phyloP scores from a whole-genome alignment of 2,329 filamentous ascomycete genomes.

The Cryphonectria naterciae region DNA sequence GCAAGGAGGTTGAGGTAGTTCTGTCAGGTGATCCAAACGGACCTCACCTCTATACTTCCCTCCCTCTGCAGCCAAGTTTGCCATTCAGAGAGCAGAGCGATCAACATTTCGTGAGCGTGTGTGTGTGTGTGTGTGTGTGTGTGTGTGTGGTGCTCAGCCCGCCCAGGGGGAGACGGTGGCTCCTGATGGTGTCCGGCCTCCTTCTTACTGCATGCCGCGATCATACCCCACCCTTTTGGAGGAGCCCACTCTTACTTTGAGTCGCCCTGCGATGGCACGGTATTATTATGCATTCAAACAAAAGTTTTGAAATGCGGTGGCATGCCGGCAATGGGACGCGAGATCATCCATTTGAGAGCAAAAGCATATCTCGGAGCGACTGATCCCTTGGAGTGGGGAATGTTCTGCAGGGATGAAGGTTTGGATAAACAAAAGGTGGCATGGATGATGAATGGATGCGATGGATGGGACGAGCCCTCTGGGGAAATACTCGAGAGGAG shows the following conservation, averaged over 20 bases:
- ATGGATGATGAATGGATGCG: not conserved
- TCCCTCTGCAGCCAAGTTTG: not conserved
- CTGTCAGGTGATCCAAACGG: not conserved
- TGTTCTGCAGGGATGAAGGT: not conserved
- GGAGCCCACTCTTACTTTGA: not conserved
- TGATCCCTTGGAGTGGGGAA: not conserved
- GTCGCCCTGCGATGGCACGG: not conserved
- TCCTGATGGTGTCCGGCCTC: not conserved
- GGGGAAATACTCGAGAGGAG: not conserved
- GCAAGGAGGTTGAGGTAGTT: not conserved
- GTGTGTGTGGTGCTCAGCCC: not conserved
- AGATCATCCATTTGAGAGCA: not conserved
- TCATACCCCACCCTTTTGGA: not conserved
- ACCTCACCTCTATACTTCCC: not conserved
- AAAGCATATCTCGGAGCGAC: not conserved
- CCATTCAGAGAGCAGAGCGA: not conserved
- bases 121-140: not conserved
- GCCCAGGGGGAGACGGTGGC: not conserved
- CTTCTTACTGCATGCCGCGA: not conserved
- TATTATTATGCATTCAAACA: not conserved
- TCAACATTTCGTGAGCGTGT: not conserved
- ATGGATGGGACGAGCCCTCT: not conserved
- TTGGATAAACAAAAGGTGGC: not conserved
- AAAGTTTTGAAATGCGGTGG: not conserved
- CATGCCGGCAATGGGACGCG: conserved; percentile 3